Evolutionary conservation across 495 filamentous ascomycete genomes (phyloP).

Genomic region (Chaetomidium leptoderma): DNA sequence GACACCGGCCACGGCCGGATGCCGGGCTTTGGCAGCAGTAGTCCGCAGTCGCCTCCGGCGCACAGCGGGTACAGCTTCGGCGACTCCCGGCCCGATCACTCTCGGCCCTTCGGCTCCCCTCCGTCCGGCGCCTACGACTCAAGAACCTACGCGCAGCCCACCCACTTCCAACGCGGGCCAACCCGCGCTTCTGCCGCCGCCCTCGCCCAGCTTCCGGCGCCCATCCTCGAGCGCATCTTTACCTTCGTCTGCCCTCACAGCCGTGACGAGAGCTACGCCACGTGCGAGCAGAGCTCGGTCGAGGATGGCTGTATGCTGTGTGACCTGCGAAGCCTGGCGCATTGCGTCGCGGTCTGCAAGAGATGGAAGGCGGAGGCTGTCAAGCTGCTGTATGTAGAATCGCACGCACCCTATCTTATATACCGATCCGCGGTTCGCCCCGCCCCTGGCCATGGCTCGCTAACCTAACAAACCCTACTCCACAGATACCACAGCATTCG

Average conservation of each 20-base stretch:
- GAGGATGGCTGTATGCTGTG: constrained; percentile 93
- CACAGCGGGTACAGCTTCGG: constrained; percentile 9
- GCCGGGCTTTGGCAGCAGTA: constrained; percentile 20
- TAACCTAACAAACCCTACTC: neutral
- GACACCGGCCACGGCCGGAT: constrained; percentile 12
- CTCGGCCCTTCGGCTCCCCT: constrained; percentile 20
- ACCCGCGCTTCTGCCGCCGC: constrained; percentile 30
- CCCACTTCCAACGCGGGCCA: constrained; percentile 17
- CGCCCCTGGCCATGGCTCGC: neutral
- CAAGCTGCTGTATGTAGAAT: constrained; percentile 55
- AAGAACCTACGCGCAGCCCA: neutral
- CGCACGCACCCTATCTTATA: neutral
- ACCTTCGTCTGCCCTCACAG: constrained; percentile 78
- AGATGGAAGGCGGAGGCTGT: constrained; percentile 60
- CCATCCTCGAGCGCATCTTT: constrained; percentile 71
- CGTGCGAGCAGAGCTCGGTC: constrained; percentile 74
- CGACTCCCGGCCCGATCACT: constrained; percentile 15
- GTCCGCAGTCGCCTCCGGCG: constrained; percentile 1
- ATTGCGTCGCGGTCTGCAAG: constrained; percentile 67
- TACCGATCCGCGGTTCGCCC: neutral
- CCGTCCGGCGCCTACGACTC: constrained; percentile 12
- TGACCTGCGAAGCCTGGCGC: constrained; percentile 85
- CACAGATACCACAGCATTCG: constrained; percentile 80
- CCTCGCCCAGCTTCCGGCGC: constrained; percentile 51
- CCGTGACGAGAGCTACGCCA: constrained; percentile 68